These are phyloP conservation scores for Didymella keratinophila DNA, from an alignment of 2,329 filamentous ascomycete genomes.

Conservation along the genomic window DNA sequence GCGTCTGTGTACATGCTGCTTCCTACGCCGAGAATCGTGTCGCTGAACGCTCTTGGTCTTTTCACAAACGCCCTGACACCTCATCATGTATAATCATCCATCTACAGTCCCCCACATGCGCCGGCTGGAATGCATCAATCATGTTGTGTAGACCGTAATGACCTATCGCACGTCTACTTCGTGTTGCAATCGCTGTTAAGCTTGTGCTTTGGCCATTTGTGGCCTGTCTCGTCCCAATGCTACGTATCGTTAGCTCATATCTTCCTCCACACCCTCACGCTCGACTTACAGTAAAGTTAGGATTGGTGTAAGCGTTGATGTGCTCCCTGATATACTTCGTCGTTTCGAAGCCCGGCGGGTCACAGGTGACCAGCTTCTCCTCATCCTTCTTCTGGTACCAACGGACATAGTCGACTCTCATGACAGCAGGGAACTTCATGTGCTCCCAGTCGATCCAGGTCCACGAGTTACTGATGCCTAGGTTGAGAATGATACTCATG, in stretches of 20 bases:
- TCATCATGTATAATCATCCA: slow-evolving; percentile 42
- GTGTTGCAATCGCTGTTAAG: slow-evolving; percentile 52
- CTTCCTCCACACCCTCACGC: neutral
- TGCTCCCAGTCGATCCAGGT: slow-evolving; percentile 56
- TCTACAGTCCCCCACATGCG: slow-evolving; percentile 8
- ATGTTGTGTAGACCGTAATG: neutral
- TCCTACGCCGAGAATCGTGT: neutral
- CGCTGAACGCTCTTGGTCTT: neutral
- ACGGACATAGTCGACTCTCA: slow-evolving; percentile 64
- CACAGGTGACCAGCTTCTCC: slow-evolving; percentile 60
- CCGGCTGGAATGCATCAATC: slow-evolving; percentile 12
- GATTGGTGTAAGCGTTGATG: slow-evolving; percentile 58
- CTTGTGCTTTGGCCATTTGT: slow-evolving; percentile 54
- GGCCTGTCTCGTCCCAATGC: slow-evolving; percentile 46
- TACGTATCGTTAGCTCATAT: slow-evolving; percentile 22
- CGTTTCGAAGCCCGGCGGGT: slow-evolving; percentile 62
- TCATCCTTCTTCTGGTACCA: slow-evolving; percentile 62
- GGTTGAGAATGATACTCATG: slow-evolving; percentile 62
- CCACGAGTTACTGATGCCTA: slow-evolving; percentile 62
- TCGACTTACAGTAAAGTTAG: slow-evolving; percentile 59
- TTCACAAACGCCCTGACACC: neutral
- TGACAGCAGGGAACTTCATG: slow-evolving; percentile 60
- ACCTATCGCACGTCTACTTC: neutral
- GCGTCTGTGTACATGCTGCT: neutral
- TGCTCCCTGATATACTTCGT: slow-evolving; percentile 61